Evolutionary conservation across 371 early-diverging fungal genomes (phyloP).

Genomic region (Apophysomyces variabilis): DNA sequence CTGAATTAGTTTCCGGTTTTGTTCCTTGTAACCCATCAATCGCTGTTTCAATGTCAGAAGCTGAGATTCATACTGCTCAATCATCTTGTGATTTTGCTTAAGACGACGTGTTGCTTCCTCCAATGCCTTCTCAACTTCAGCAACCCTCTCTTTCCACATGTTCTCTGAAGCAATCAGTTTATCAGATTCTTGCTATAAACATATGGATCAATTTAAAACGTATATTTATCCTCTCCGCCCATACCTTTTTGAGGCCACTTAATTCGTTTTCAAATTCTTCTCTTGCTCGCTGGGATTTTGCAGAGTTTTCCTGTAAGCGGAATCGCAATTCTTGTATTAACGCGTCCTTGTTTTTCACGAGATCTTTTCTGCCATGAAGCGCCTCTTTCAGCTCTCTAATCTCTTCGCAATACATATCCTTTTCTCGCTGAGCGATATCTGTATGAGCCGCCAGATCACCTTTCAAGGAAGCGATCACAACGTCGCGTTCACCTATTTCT

Average conservation of each 20-base stretch:
- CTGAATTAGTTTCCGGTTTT: slow-evolving; percentile 24
- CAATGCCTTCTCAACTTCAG: neutral
- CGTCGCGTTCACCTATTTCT: slow-evolving; percentile 40
- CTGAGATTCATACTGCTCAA: neutral
- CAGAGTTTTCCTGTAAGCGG: slow-evolving; percentile 15
- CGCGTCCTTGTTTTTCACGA: slow-evolving; percentile 28
- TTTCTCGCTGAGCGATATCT: slow-evolving; percentile 43
- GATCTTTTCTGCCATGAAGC: slow-evolving; percentile 11
- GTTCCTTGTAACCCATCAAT: slow-evolving; percentile 21
- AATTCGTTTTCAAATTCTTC: slow-evolving; percentile 21
- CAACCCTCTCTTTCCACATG: too few relatives aligned
- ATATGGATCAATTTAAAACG: too few relatives aligned
- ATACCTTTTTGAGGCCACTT: slow-evolving; percentile 27
- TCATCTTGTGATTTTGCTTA: neutral
- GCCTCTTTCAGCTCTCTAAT: slow-evolving; percentile 36
- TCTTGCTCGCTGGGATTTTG: slow-evolving; percentile 17
- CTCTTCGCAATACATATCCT: slow-evolving; percentile 34
- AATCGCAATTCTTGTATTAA: slow-evolving; percentile 22
- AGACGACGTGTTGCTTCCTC: slow-evolving; percentile 20
- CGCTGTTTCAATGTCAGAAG: slow-evolving; percentile 32
- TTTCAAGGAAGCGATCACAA: slow-evolving; percentile 42
- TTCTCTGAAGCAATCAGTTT: too few relatives aligned
- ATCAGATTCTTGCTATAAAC: too few relatives aligned
- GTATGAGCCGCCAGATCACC: slow-evolving; percentile 38
- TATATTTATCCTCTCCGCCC: slow-evolving; percentile 5